Evolutionary conservation across 768 basidiomycete genomes (phyloP), one percentile per base, ranked within the genome.

Genomic region (Suillus plorans): DNA sequence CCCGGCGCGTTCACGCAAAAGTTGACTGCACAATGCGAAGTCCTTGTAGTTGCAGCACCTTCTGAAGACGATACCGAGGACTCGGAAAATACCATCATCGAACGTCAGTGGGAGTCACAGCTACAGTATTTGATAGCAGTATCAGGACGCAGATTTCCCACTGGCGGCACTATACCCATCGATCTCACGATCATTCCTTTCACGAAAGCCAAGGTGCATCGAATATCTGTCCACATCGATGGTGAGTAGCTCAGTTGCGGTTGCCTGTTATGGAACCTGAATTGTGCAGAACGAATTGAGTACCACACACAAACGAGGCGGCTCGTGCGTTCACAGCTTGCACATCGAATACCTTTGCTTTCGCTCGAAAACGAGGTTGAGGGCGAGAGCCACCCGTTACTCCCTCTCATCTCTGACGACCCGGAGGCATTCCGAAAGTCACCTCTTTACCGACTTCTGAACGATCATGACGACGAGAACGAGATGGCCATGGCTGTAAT

Each of bases 51-150:
- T 25, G 83, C 90, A 4, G 86, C 84, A 60, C 95, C 95, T 0
- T 61, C 66, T n/a, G 89, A 95, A 62, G 93, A 95, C 57, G 89
- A 92, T 68, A 86, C 86, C n/a, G 95, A 97, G 70, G 70, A 93
- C 62, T 85, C 83, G 0, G 91, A 91, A 64, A 92, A 89, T 68
- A 85, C 97, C 62, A 80, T 91, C 56, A 85, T 99, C 3, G 90
- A 98, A 72, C 82, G 92, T 22, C 87, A 92, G 68, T 99, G 97
- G 97, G 95, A 96, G 64, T 85, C 86, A 56, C 91, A 95, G 72
- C 76, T 95, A 69, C 88, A 92, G 61, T 98, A 97, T 70, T 78
- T 94, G 34, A 86, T 97, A 53, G 84, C 86, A 0, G 77, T 95
- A 22, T 88, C 88, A 20, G 91, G 90, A 8, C 87, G 92, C 66